Evolutionary conservation across 768 basidiomycete species (phyloP).

Genomic region (Mycena leptocephala): DNA sequence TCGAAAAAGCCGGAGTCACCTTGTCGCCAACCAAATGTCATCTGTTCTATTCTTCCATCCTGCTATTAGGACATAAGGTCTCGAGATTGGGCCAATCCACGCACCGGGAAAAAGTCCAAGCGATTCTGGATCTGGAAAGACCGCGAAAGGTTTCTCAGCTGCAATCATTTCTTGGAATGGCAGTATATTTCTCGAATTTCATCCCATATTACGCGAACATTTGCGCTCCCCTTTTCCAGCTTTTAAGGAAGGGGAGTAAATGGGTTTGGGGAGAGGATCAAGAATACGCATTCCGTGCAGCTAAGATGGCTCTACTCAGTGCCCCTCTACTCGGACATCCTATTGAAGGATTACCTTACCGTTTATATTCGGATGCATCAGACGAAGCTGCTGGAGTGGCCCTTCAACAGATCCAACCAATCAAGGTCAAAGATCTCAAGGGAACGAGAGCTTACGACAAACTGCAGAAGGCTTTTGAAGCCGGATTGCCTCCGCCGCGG

Average conservation of each 20-base stretch:
- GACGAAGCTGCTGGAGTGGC: conserved; percentile 17
- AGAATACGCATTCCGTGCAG: conserved; percentile 34
- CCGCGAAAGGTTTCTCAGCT: not conserved
- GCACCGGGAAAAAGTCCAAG: conserved; percentile 11
- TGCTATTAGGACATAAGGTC: not conserved
- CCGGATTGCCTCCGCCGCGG: not conserved
- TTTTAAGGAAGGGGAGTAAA: not conserved
- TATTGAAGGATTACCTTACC: conserved; percentile 35
- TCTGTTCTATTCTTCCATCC: not conserved
- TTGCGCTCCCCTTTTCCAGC: conserved; percentile 11
- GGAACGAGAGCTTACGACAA: conserved; percentile 22
- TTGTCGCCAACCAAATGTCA: conserved; percentile 11
- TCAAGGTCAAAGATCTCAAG: conserved; percentile 24
- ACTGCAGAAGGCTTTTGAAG: conserved; percentile 20
- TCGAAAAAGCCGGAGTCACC: conserved; percentile 20
- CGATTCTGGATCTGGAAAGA: not conserved
- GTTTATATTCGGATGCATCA: conserved; percentile 45
- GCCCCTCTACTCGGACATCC: conserved; percentile 45
- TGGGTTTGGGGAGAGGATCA: conserved; percentile 22
- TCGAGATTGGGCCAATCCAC: conserved; percentile 3
- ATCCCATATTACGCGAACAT: conserved; percentile 28
- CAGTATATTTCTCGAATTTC: conserved; percentile 25
- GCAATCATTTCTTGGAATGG: conserved; percentile 38
- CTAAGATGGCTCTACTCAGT: conserved; percentile 33
- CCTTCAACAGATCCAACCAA: conserved; percentile 34